Evolutionary conservation across 2,329 filamentous ascomycete species (phyloP).

Genomic region (Paramyrothecium sp.): DNA sequence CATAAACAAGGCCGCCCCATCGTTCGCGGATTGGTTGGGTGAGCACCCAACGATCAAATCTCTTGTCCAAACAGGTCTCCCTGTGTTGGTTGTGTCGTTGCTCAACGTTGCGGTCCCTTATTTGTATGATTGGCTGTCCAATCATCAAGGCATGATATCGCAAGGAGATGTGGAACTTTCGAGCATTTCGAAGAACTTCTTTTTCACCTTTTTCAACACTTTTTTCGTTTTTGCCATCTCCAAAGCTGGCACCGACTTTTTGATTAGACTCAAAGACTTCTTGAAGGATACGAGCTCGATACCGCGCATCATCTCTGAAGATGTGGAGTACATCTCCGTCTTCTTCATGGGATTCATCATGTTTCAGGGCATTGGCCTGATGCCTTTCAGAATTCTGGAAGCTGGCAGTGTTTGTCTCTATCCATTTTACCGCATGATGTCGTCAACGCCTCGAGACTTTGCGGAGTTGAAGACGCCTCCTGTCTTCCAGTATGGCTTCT

Average conservation of each 20-base stretch:
- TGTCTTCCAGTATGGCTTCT: constrained; percentile 93
- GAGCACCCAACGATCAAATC: constrained; percentile 69
- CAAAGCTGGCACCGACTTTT: constrained; percentile 76
- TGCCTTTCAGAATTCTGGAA: constrained; percentile 88
- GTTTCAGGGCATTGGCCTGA: constrained; percentile 88
- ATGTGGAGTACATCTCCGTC: constrained; percentile 69
- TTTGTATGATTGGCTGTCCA: constrained; percentile 89
- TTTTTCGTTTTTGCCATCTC: constrained; percentile 93
- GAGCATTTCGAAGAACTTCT: constrained; percentile 96
- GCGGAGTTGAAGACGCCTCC: constrained; percentile 79
- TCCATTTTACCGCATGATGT: constrained; percentile 73
- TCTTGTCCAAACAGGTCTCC: constrained; percentile 82
- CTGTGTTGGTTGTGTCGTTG: constrained; percentile 80
- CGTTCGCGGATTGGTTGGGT: constrained; percentile 65
- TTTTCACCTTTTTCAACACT: constrained; percentile 99
- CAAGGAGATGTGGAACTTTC: constrained; percentile 93
- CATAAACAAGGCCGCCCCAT: constrained; percentile 70
- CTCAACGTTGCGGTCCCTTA: constrained; percentile 90
- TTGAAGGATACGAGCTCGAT: constrained; percentile 78
- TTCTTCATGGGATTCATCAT: constrained; percentile 97
- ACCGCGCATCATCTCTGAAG: constrained; percentile 70
- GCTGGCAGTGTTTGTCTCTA: constrained; percentile 84
- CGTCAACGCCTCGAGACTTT: constrained; percentile 87
- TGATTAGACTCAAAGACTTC: constrained; percentile 67
- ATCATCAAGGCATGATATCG: constrained; percentile 91